Conservation (phyloP, 495 filamentous ascomycete genomes). For the Penicillium cinerascens region DNA sequence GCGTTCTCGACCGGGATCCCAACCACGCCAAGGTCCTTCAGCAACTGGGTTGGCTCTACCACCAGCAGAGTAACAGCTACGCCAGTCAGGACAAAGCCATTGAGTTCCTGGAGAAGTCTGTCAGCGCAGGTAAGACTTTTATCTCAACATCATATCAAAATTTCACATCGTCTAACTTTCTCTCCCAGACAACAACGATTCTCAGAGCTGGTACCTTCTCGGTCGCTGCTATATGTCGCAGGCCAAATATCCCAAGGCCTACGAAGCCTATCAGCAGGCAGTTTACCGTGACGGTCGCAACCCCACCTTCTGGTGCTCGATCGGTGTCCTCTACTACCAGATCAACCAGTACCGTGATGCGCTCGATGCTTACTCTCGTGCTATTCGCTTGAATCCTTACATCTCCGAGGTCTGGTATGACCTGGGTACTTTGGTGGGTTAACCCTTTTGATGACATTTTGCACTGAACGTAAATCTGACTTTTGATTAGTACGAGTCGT, state of each 20-base stretch:
- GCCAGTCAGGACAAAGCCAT: slow-evolving; percentile 92
- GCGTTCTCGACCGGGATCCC: slow-evolving; percentile 91
- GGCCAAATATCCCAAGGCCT: slow-evolving; percentile 97
- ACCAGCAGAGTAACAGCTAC: slow-evolving; percentile 88
- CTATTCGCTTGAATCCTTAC: slow-evolving; percentile 95
- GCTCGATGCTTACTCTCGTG: slow-evolving; percentile 95
- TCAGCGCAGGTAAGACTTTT: slow-evolving; percentile 72
- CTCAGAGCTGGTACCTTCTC: slow-evolving; percentile 98
- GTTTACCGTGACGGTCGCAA: slow-evolving; percentile 98
- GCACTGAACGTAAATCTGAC: too few species aligned
- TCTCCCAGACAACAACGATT: slow-evolving; percentile 75
- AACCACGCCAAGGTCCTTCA: slow-evolving; percentile 98
- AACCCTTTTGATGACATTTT: too few species aligned
- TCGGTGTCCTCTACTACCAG: slow-evolving; percentile 98
- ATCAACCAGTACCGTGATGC: slow-evolving; percentile 99
- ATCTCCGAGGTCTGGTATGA: slow-evolving; percentile 99
- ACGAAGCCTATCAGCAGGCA: slow-evolving; percentile 98
- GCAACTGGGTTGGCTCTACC: slow-evolving; percentile 96
- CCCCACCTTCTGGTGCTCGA: slow-evolving; percentile 99
- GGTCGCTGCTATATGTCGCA: slow-evolving; percentile 99
- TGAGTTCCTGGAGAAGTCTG: slow-evolving; percentile 96
- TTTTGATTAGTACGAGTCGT: slow-evolving; percentile 99
- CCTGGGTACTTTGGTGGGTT: slow-evolving; percentile 90
- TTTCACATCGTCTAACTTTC: not conserved
- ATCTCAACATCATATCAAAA: not conserved